A percentile compares a stretch with the other conserved stretches of the same genome.
Conservation (phyloP, 139 green algal genomes). For the Asterochloris erici region DNA sequence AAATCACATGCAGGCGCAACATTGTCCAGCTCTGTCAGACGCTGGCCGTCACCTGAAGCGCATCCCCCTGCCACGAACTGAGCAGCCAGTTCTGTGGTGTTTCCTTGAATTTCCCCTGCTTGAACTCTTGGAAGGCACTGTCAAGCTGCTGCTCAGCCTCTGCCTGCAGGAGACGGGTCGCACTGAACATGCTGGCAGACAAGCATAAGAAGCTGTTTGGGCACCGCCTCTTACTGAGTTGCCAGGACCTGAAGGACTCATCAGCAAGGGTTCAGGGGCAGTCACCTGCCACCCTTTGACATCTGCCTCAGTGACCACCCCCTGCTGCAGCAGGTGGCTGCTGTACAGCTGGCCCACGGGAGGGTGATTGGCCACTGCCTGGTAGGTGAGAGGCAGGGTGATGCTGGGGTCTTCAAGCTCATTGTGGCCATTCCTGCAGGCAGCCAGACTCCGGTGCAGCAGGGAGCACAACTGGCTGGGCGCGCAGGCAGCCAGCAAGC, state of each 20-base stretch:
- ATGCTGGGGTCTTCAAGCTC: conserved; percentile 55
- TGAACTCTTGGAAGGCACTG: conserved; percentile 29
- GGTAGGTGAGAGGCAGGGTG: conserved; percentile 50
- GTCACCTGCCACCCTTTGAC: neutral
- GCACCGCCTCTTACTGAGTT: too few relatives aligned
- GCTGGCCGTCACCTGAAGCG: conserved; percentile 28
- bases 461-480: too few relatives aligned
- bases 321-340: conserved; percentile 26
- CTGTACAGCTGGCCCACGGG: conserved; percentile 43
- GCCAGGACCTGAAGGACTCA: too few relatives aligned
- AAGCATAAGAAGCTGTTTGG: too few relatives aligned
- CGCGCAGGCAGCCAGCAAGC: too few relatives aligned
- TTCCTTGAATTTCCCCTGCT: conserved; percentile 43
- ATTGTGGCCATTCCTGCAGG: conserved; percentile 60
- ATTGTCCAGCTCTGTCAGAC: too few relatives aligned
- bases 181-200: too few relatives aligned
- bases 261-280: too few relatives aligned
- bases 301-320: neutral
- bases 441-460: too few relatives aligned
- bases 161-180: conserved; percentile 1
- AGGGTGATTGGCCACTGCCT: conserved; percentile 38
- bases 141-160: conserved; percentile 24
- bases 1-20: too few relatives aligned
- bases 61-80: conserved; percentile 56
- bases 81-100: conserved; percentile 40